phyloP scores from a whole-genome alignment of 176 grass and related monocot species.

The Musa troglodytarum region DNA sequence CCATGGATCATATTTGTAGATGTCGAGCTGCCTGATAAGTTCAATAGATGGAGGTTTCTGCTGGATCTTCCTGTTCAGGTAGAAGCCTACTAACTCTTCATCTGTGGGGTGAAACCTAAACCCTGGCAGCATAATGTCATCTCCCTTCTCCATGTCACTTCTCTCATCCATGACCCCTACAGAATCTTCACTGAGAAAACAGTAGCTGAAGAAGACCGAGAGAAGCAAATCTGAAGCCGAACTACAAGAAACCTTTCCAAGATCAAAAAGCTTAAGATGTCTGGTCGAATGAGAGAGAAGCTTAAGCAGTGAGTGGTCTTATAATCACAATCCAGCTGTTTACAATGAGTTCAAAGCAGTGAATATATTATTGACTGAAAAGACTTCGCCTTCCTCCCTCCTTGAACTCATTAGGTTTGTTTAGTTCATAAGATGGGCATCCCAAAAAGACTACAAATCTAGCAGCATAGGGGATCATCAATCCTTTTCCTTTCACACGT shows the following conservation, averaged over 20 bases:
- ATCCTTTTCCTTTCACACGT: conserved; percentile 17
- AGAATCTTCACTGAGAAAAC: neutral
- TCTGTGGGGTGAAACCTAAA: conserved; percentile 67
- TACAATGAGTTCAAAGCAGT: neutral
- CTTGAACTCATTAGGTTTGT: conserved; percentile 4
- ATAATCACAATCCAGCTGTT: conserved; percentile 6
- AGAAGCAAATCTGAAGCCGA: no score
- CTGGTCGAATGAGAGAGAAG: neutral
- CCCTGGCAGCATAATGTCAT: conserved; percentile 53
- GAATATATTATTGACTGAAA: neutral
- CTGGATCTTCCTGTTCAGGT: conserved; percentile 56
- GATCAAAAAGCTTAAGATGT: neutral
- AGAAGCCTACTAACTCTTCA: conserved; percentile 55
- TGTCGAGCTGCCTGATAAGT: conserved; percentile 53
- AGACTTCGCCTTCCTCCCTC: neutral
- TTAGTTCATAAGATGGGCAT: neutral
- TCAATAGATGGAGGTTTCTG: conserved; percentile 48
- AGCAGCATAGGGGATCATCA: conserved; percentile 12
- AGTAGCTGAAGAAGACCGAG: neutral
- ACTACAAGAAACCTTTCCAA: neutral
- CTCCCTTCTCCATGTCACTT: conserved; percentile 37
- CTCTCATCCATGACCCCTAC: conserved; percentile 28
- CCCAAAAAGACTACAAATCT: conserved; percentile 10
- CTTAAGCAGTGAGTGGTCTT: neutral
- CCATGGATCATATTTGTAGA: conserved; percentile 72